Conservation (phyloP, 2,329 filamentous ascomycete species). For the Trichoderma citrinoviride region DNA sequence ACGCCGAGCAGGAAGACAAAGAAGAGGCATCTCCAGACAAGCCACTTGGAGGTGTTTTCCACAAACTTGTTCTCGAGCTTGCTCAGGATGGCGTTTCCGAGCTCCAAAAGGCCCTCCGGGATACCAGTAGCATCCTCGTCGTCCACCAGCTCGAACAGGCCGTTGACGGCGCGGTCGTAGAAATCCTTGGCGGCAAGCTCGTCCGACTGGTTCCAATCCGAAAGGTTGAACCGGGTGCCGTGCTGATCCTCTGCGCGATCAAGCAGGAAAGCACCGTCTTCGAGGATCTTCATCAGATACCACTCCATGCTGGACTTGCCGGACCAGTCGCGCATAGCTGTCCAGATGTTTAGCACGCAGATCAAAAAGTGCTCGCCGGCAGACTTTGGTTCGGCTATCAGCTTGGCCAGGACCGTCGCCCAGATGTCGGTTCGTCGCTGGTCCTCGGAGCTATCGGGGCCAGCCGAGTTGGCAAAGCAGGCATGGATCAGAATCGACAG, state of each 20-base stretch:
- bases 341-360: slow-evolving; percentile 84
- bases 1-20: slow-evolving; percentile 80
- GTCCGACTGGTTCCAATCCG: slow-evolving; percentile 72
- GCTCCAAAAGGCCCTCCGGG: slow-evolving; percentile 77
- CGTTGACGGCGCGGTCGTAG: slow-evolving; percentile 76
- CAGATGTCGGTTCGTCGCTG: slow-evolving; percentile 77
- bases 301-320: slow-evolving; percentile 87
- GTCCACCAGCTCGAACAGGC: slow-evolving; percentile 81
- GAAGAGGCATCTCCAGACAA: slow-evolving; percentile 91
- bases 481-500: slow-evolving; percentile 83
- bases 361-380: slow-evolving; percentile 78
- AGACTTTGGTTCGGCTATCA: slow-evolving; percentile 74
- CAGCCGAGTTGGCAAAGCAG: slow-evolving; percentile 82
- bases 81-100: slow-evolving; percentile 78
- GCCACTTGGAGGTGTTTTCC: slow-evolving; percentile 73
- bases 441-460: slow-evolving; percentile 78
- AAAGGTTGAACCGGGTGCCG: slow-evolving; percentile 67
- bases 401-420: slow-evolving; percentile 80
- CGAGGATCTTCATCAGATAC: slow-evolving; percentile 91
- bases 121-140: slow-evolving; percentile 82
- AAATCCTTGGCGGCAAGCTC: slow-evolving; percentile 83
- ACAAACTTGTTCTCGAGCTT: slow-evolving; percentile 72
- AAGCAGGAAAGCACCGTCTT: slow-evolving; percentile 86
- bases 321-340: slow-evolving; percentile 82
- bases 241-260: slow-evolving; percentile 80